Conservation (phyloP, 176 grass and related monocot species). For the Aechmea fasciata region DNA sequence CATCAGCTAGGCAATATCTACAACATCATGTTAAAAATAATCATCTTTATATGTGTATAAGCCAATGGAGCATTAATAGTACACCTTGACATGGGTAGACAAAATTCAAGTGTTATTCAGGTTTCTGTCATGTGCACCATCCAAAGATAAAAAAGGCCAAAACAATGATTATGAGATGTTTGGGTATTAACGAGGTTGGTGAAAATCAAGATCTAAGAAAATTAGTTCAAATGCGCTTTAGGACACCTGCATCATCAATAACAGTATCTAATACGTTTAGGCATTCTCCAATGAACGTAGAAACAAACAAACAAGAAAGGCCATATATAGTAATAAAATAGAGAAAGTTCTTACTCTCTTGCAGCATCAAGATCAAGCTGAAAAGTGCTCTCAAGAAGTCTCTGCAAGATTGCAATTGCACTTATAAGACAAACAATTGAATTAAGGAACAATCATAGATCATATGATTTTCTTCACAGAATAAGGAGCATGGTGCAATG, state of each 20-base stretch:
- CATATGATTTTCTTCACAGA: neutral
- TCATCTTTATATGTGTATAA: neutral
- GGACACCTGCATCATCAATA: neutral
- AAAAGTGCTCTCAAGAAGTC: slow-evolving; percentile 80
- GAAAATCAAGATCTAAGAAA: neutral
- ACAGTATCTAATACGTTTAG: neutral
- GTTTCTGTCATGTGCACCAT: neutral
- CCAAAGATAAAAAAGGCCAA: neutral
- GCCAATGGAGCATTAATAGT: neutral
- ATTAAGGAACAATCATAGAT: neutral
- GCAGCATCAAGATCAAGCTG: slow-evolving; percentile 65
- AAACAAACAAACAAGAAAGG: neutral
- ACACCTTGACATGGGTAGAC: neutral
- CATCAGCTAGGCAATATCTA: slow-evolving; percentile 82
- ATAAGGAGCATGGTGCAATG: neutral
- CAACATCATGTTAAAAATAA: slow-evolving; percentile 3
- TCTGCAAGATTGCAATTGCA: slow-evolving; percentile 42
- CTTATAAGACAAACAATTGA: neutral
- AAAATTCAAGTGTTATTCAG: neutral
- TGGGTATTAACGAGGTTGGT: neutral
- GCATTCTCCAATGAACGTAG: slow-evolving; percentile 6
- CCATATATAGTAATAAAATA: neutral
- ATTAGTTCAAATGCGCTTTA: neutral
- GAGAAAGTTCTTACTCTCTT: slow-evolving; percentile 60
- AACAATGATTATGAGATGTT: neutral